These are phyloP conservation scores for Monosporascus sp. DNA, from an alignment of 2,329 filamentous ascomycete genomes.

Conservation along the genomic window DNA sequence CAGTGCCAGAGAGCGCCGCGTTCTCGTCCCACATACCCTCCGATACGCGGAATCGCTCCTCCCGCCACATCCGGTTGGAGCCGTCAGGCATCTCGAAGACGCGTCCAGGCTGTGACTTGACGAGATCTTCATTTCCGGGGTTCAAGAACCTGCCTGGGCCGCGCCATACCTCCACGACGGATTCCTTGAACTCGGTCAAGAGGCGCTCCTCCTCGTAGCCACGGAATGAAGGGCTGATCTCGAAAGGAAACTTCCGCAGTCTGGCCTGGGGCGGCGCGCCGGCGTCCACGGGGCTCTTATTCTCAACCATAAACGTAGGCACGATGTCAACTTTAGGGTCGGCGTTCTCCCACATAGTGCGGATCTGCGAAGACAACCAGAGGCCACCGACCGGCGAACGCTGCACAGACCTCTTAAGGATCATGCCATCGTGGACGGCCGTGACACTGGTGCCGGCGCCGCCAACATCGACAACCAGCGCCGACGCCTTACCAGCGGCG, in stretches of 20 bases:
- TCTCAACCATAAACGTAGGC: slow-evolving; percentile 82
- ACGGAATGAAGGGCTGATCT: slow-evolving; percentile 66
- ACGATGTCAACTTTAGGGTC: slow-evolving; percentile 68
- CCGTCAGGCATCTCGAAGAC: slow-evolving; percentile 98
- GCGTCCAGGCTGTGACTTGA: slow-evolving; percentile 67
- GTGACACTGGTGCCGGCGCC: slow-evolving; percentile 85
- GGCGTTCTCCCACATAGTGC: slow-evolving; percentile 67
- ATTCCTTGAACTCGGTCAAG: slow-evolving; percentile 95
- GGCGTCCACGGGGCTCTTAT: slow-evolving; percentile 85
- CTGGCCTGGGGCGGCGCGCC: slow-evolving; percentile 72
- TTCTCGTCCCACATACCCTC: slow-evolving; percentile 90
- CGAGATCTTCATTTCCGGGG: slow-evolving; percentile 70
- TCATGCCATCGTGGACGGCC: slow-evolving; percentile 89
- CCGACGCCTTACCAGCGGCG: slow-evolving; percentile 86
- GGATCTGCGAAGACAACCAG: slow-evolving; percentile 85
- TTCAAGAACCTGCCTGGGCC: slow-evolving; percentile 64
- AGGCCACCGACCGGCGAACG: slow-evolving; percentile 81
- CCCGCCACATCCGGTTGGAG: slow-evolving; percentile 89
- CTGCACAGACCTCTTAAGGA: slow-evolving; percentile 84
- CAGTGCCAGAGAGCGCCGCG: slow-evolving; percentile 49
- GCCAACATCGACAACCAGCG: slow-evolving; percentile 86
- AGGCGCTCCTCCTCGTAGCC: slow-evolving; percentile 86
- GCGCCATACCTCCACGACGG: slow-evolving; percentile 88
- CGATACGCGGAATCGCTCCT: slow-evolving; percentile 77
- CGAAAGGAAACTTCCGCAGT: slow-evolving; percentile 62